A percentile compares a stretch with the other conserved stretches of the same genome.
phyloP scores from a whole-genome alignment of 257 asterid species.

The Scutellaria galericulata region DNA sequence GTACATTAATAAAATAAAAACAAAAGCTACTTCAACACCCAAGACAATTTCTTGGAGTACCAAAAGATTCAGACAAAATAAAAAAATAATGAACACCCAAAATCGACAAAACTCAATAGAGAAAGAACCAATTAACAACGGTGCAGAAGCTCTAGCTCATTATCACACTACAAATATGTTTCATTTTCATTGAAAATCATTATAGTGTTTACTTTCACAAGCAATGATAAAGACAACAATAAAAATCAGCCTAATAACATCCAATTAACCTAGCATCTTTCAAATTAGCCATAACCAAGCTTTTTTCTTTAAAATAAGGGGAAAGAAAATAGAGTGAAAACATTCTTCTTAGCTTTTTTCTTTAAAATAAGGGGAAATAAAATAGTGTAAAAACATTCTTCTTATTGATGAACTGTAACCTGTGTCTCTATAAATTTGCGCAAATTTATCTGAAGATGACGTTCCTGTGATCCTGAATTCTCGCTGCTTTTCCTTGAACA shows the following conservation, averaged over 20 bases:
- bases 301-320: neutral
- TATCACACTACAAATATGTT: constrained; percentile 17
- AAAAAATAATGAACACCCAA: neutral
- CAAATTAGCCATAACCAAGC: constrained; percentile 5
- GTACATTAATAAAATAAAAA: too few species aligned
- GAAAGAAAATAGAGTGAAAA: neutral
- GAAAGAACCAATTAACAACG: constrained; percentile 15
- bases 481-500: constrained; percentile 39
- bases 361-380: neutral
- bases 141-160: constrained; percentile 1
- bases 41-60: too few species aligned
- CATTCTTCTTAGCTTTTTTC: neutral
- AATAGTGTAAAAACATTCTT: neutral
- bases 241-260: constrained; percentile 22
- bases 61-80: too few species aligned
- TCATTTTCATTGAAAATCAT: constrained; percentile 26
- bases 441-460: constrained; percentile 62
- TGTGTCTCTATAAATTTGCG: constrained; percentile 82
- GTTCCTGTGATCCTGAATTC: constrained; percentile 42
- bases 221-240: constrained; percentile 28
- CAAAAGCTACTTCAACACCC: too few species aligned
- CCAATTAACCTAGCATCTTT: too few species aligned
- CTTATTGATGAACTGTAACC: constrained; percentile 73
- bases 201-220: constrained; percentile 19
- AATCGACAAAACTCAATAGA: constrained; percentile 3